A percentile compares a stretch with the other conserved stretches of the same genome.
Conservation (phyloP, 1,139 yeast species). For the Debaryomyces sp. region DNA sequence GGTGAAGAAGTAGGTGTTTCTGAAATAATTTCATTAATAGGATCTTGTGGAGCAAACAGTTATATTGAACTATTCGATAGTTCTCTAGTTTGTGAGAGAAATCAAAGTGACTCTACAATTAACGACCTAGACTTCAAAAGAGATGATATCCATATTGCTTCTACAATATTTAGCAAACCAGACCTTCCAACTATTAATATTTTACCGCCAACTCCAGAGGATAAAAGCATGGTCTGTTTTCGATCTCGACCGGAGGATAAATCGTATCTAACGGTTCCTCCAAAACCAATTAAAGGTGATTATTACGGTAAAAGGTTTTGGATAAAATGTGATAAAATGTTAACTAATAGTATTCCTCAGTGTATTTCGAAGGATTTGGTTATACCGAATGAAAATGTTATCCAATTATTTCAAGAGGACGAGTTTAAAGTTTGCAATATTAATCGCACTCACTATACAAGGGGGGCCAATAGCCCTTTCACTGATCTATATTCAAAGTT, state of each 20-base stretch:
- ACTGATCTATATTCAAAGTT: conserved; percentile 1
- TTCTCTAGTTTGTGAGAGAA: background rate
- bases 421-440: background rate
- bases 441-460: background rate
- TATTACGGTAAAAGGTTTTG: background rate
- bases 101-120: background rate
- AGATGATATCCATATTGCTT: background rate
- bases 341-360: background rate
- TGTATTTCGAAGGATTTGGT: background rate
- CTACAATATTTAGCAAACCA: background rate
- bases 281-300: conserved; percentile 2
- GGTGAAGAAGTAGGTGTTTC: background rate
- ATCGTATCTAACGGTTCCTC: background rate
- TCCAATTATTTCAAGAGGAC: background rate
- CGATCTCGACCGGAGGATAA: background rate
- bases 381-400: background rate
- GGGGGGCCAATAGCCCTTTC: conserved; percentile 1
- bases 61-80: background rate
- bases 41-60: background rate
- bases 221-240: background rate
- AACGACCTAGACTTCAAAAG: background rate
- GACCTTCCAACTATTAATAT: background rate
- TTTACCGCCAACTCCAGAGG: background rate
- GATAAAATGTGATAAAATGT: background rate
- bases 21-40: background rate